A percentile compares a stretch with the other conserved stretches of the same genome.
Conservation (phyloP, 1,284 basidiomycete genomes). For the Phellinidium pouzarii region DNA sequence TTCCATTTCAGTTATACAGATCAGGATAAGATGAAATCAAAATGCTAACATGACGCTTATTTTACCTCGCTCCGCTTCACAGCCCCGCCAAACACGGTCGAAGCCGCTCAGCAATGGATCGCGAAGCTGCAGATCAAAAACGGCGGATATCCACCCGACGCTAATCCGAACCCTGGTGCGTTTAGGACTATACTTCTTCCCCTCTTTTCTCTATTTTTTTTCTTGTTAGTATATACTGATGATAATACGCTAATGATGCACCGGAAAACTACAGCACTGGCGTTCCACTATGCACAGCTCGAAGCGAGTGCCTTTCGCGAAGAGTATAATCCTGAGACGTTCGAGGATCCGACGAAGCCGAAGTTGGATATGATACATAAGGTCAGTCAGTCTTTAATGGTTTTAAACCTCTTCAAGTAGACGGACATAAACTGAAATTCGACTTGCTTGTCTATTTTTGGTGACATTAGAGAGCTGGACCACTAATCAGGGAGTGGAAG, state of each 20-base stretch:
- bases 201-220: too few species aligned
- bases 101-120: slow-evolving; percentile 70
- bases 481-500: slow-evolving; percentile 74
- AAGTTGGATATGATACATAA: slow-evolving; percentile 76
- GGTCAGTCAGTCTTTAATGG: slow-evolving; percentile 35
- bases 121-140: slow-evolving; percentile 75
- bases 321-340: slow-evolving; percentile 67
- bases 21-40: too few species aligned
- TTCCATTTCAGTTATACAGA: too few species aligned
- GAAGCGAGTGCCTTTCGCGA: slow-evolving; percentile 90
- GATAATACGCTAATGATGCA: slow-evolving; percentile 3
- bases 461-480: slow-evolving; percentile 57
- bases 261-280: slow-evolving; percentile 44
- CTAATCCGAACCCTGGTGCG: slow-evolving; percentile 88
- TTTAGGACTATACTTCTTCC: too few species aligned
- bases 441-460: too few species aligned
- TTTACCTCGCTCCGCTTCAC: slow-evolving; percentile 2
- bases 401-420: slow-evolving; percentile 10
- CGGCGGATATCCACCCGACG: slow-evolving; percentile 78
- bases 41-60: too few species aligned
- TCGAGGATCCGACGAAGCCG: slow-evolving; percentile 78
- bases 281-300: slow-evolving; percentile 84
- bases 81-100: slow-evolving; percentile 67
- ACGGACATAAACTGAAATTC: too few species aligned
- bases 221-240: too few species aligned